Evolutionary conservation across 1,284 basidiomycete species (phyloP).

Genomic region (Xanthoconium separans): DNA sequence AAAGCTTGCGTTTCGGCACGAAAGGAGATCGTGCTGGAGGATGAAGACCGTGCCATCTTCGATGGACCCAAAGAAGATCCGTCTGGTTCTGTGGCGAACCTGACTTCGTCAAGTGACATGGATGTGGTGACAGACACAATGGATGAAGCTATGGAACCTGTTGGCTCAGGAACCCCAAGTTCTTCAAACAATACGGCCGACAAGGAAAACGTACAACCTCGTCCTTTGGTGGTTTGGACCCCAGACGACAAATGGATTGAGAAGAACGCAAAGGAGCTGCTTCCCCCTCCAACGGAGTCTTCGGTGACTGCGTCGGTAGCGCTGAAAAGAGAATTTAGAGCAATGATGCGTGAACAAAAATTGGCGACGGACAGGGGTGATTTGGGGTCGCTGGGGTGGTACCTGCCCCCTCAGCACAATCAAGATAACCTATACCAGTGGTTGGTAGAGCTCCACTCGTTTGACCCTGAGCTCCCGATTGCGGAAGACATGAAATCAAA

Average conservation of each 20-base stretch:
- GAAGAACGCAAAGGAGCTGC: slow-evolving; percentile 40
- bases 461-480: slow-evolving; percentile 54
- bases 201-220: not conserved
- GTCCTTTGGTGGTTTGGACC: slow-evolving; percentile 44
- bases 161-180: not conserved
- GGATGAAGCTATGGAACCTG: no score
- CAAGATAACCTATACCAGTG: slow-evolving; percentile 67
- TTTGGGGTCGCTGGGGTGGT: slow-evolving; percentile 63
- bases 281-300: slow-evolving; percentile 55
- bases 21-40: slow-evolving; percentile 42
- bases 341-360: slow-evolving; percentile 58
- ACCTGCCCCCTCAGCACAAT: slow-evolving; percentile 55
- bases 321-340: slow-evolving; percentile 52
- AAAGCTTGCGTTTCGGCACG: slow-evolving; percentile 39
- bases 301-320: slow-evolving; percentile 49
- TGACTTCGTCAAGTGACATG: slow-evolving; percentile 10
- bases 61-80: slow-evolving; percentile 3
- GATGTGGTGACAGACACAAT: no score
- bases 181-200: slow-evolving; percentile 15
- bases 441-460: slow-evolving; percentile 67
- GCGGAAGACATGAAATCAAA: slow-evolving; percentile 51
- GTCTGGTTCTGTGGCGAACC: not conserved
- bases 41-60: slow-evolving; percentile 50
- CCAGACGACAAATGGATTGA: slow-evolving; percentile 52
- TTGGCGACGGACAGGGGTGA: slow-evolving; percentile 45